Conservation (phyloP, 2,329 filamentous ascomycete species). For the Taxawa tesnikishii region DNA sequence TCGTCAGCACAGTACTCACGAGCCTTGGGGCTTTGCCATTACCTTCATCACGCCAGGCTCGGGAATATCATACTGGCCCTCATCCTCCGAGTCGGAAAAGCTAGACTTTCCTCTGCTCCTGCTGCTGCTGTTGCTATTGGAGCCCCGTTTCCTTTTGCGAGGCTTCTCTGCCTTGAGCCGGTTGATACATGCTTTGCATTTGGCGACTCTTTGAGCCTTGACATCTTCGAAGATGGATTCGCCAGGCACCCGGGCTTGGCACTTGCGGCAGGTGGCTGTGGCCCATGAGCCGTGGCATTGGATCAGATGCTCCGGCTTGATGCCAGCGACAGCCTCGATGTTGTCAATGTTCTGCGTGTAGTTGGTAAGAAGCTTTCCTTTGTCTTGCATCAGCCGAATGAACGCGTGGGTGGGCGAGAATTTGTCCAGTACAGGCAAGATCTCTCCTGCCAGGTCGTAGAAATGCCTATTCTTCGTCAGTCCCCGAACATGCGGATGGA, state of each 20-base stretch:
- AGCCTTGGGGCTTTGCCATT: background rate
- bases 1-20: background rate
- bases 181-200: constrained; percentile 59
- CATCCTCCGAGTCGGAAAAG: constrained; percentile 41
- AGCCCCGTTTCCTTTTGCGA: constrained; percentile 24
- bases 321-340: constrained; percentile 74
- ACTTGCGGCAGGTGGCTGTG: constrained; percentile 78
- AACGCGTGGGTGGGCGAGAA: constrained; percentile 92
- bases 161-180: constrained; percentile 32
- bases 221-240: constrained; percentile 72
- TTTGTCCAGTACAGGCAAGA: constrained; percentile 60
- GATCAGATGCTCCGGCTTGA: constrained; percentile 68
- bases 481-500: background rate
- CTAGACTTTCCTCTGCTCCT: constrained; percentile 34
- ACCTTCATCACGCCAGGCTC: constrained; percentile 69
- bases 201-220: constrained; percentile 60
- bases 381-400: constrained; percentile 76
- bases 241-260: constrained; percentile 60
- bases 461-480: constrained; percentile 45
- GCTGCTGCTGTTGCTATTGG: constrained; percentile 23
- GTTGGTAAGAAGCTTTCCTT: constrained; percentile 83
- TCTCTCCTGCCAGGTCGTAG: constrained; percentile 83
- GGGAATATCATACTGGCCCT: constrained; percentile 53
- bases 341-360: constrained; percentile 99
- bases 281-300: constrained; percentile 97